Base-by-base conservation (phyloP, 75 land plant genomes). In the Gnetum montanum region DNA sequence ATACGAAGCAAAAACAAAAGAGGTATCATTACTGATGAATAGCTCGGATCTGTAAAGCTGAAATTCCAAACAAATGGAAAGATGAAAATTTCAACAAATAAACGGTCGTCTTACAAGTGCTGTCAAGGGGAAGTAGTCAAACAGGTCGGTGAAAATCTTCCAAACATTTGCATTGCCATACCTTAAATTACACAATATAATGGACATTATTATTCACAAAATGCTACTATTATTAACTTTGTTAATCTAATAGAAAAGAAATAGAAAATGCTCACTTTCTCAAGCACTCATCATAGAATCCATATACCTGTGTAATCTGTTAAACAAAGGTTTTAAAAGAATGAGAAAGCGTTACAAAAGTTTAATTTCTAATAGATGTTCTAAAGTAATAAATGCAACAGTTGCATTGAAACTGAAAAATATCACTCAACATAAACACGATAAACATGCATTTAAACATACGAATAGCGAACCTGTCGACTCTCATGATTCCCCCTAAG, bases 281-380 rank as follows among this genome's bases (percentile, higher is more conserved):
- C 15, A 90, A 70, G 66, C 97, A 91, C 52, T 87, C 94, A 64
- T 87, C 93, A 61, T 87, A 84, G 49, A 88, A 91, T 33, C 94
- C 97, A 65, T 91, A 91, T 19, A 92, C 97, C 72, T 92, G 97
- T 35, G 94, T 92, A 47, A 92, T 88, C 97, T 91, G 93, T 76
- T 68, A 67, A 36, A 31, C 31, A n/a, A n/a, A n/a, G n/a, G n/a
- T n/a, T n/a, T 44, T 34, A 16, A 54, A 8, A 53, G 41, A 35
- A 50, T 46, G 28, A 38, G 27, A 40, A n/a, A n/a, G n/a, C n/a
- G n/a, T n/a, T n/a, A n/a, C n/a, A n/a, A n/a, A n/a, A n/a, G n/a
- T n/a, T n/a, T n/a, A n/a, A n/a, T n/a, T n/a, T n/a, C n/a, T n/a
- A n/a, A n/a, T n/a, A n/a, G n/a, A n/a, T n/a, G n/a, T n/a, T n/a